A percentile compares a stretch with the other conserved stretches of the same genome.
phyloP scores from a whole-genome alignment of 345 rosid species.

The Salix koriyanagi region DNA sequence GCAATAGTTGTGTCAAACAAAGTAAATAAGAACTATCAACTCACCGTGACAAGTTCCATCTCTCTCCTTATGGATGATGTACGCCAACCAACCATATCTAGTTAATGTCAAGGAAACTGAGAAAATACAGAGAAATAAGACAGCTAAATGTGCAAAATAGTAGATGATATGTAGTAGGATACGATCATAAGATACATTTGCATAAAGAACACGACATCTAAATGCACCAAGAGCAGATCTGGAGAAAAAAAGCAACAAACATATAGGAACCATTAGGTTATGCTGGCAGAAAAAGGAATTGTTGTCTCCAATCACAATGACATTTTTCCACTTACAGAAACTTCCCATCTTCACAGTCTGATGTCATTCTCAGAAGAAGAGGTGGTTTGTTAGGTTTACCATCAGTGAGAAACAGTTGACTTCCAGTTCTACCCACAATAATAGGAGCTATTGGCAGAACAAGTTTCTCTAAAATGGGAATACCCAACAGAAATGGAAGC shows the following conservation, averaged over 20 bases:
- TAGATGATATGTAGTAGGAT: constrained; percentile 39
- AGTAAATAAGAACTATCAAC: neutral
- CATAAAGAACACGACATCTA: constrained; percentile 66
- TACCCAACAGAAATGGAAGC: constrained; percentile 93
- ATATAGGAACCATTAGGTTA: constrained; percentile 11
- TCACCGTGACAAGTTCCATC: constrained; percentile 78
- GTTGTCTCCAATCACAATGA: constrained; percentile 3
- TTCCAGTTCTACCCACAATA: constrained; percentile 74
- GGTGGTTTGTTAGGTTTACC: constrained; percentile 80
- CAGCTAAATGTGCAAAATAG: neutral
- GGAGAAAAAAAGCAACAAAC: constrained; percentile 1
- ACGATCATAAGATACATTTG: constrained; percentile 97
- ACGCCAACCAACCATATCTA: constrained; percentile 99
- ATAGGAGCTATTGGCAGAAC: constrained; percentile 81
- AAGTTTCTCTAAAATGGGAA: constrained; percentile 77
- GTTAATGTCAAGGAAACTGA: constrained; percentile 41
- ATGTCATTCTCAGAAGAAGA: constrained; percentile 85
- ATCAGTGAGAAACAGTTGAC: constrained; percentile 84
- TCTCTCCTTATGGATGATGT: constrained; percentile 96
- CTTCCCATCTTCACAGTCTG: constrained; percentile 67
- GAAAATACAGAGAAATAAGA: constrained; percentile 2
- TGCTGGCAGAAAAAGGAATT: neutral
- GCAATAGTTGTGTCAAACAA: too few species aligned
- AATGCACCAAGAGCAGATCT: constrained; percentile 85
- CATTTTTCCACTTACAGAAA: constrained; percentile 54